Conservation (phyloP, 2,329 filamentous ascomycete species). For the Graphium sp. region DNA sequence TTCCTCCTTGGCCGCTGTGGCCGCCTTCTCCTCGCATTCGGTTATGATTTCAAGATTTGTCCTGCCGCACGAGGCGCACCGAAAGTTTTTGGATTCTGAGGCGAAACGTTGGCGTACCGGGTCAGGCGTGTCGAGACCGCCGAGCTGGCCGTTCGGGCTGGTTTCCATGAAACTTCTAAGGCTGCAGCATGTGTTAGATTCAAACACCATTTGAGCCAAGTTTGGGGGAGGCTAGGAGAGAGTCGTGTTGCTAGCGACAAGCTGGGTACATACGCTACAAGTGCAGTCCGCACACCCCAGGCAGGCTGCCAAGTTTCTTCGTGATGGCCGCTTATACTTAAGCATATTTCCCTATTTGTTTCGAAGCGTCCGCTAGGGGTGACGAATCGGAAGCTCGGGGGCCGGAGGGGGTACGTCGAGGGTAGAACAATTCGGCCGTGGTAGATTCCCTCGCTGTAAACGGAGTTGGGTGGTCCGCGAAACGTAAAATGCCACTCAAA, state of each 20-base stretch:
- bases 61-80: constrained; percentile 53
- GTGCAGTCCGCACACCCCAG: constrained; percentile 85
- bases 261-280: constrained; percentile 35
- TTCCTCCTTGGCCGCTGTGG: no score
- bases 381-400: constrained; percentile 88
- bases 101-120: constrained; percentile 54
- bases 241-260: no score
- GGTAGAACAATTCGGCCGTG: constrained; percentile 91
- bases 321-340: constrained; percentile 86
- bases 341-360: constrained; percentile 89
- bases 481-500: constrained; percentile 99
- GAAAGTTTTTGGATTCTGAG: constrained; percentile 44
- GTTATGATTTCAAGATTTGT: constrained; percentile 58
- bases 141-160: constrained; percentile 73
- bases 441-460: constrained; percentile 72
- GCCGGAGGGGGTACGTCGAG: constrained; percentile 75
- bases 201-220: not conserved
- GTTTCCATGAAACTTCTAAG: constrained; percentile 89
- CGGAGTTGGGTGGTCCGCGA: constrained; percentile 68
- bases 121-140: constrained; percentile 65
- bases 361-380: constrained; percentile 90
- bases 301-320: constrained; percentile 98
- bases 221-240: not conserved
- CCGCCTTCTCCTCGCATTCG: constrained; percentile 42
- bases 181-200: constrained; percentile 9